Evolutionary conservation across 441 rosid genomes (phyloP), one percentile per base, ranked within the genome.

Genomic region (Geranium incanum): DNA sequence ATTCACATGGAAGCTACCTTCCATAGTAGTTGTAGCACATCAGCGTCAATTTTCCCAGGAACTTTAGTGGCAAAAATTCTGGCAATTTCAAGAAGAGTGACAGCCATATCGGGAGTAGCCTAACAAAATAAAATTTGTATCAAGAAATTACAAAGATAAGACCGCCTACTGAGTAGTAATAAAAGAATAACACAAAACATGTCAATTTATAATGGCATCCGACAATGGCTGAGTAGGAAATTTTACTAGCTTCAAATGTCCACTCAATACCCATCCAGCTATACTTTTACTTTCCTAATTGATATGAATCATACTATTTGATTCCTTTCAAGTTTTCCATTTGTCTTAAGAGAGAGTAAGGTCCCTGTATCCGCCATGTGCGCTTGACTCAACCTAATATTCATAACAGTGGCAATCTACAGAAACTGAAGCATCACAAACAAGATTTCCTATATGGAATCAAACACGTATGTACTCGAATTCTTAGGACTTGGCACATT

Each of bases 81-180:
- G 62, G 99, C 99, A 78, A 95, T 92, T 89, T 93, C 99, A 69
- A 95, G 98, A 76, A 95, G 90, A 70, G 97, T 95, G 70, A 95
- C 97, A 75, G 99, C 99, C 99, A 95, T 95, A 84, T 93, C 98
- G 66, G 98, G 99, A 64, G 99, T 90, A 67, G 97, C 98, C 99
- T 95, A 82, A 60, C 36, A 77, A 82, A 77, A 60, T 70, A 76
- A 78, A 18, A 66, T 66, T 52, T 15, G 55, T 67, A 64, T 63
- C 4, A 45, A 8, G 67, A 69, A 66, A 15, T 28, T 33, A 63
- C 6, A 28, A 3, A 63, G 38, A 28, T 63, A 37, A 63, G 39
- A 63, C 16, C 38, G 13, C 67, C 38, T 23, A 63, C 38, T 28
- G 67, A 0, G 67, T 63, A 63, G 66, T 62, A 9, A 37, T n/a